These are phyloP conservation scores for Chalciporus pseudorubinellus DNA, from an alignment of 768 basidiomycete species.

Conservation along the genomic window DNA sequence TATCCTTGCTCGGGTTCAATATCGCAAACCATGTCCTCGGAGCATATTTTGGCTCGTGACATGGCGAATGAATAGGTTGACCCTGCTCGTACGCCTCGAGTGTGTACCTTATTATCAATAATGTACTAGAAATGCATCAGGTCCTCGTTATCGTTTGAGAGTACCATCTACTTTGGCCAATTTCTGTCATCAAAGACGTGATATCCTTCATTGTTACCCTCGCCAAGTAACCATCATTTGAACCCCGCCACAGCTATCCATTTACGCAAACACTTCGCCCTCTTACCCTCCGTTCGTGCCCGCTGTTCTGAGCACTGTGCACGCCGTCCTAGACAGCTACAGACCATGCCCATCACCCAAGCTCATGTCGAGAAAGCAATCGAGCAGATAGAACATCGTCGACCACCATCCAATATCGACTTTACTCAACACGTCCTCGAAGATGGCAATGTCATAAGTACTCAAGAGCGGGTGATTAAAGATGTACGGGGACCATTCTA, in stretches of 20 bases:
- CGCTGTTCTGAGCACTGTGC: conserved; percentile 7
- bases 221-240: conserved; percentile 16
- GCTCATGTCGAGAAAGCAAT: conserved; percentile 36
- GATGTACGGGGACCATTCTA: conserved; percentile 68
- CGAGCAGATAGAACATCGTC: conserved; percentile 40
- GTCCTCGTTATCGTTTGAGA: too few species aligned
- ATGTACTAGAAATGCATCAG: background rate
- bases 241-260: conserved; percentile 25
- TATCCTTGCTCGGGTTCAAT: conserved; percentile 89
- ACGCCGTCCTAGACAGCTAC: conserved; percentile 1
- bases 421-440: conserved; percentile 92
- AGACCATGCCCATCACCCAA: conserved; percentile 35
- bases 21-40: conserved; percentile 78
- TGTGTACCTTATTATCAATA: background rate
- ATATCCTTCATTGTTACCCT: too few species aligned
- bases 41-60: conserved; percentile 67
- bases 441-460: conserved; percentile 87
- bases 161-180: too few species aligned
- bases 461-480: conserved; percentile 94
- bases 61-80: background rate
- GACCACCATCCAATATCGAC: conserved; percentile 65
- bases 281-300: conserved; percentile 8
- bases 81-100: background rate
- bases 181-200: too few species aligned
- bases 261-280: conserved; percentile 16